Evolutionary conservation across 2,329 filamentous ascomycete genomes (phyloP).

Genomic region (Aureobasidium leucospermi): DNA sequence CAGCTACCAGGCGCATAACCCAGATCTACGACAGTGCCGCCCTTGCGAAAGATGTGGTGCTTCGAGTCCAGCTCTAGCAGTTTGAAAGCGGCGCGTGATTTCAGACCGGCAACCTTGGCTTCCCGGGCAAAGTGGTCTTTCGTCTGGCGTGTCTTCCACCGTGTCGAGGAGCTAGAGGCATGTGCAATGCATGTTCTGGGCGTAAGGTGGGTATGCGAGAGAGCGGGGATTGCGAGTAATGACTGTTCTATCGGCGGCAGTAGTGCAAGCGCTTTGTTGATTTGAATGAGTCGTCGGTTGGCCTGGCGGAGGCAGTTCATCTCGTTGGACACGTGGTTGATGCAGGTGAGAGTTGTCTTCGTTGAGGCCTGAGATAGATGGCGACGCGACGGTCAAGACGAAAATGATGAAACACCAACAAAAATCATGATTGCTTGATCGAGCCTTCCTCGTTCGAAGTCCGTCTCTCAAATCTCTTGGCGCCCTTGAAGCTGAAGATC

Average conservation of each 20-base stretch:
- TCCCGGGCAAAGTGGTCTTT: constrained; percentile 65
- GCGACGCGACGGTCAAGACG: not conserved
- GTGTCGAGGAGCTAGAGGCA: constrained; percentile 52
- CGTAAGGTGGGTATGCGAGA: not conserved
- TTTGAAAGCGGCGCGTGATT: constrained; percentile 90
- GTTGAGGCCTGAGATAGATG: not conserved
- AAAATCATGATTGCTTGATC: not conserved
- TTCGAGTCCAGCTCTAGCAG: constrained; percentile 81
- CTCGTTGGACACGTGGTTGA: not conserved
- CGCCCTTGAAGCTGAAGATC: not conserved
- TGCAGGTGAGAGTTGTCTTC: not conserved
- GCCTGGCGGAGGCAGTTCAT: constrained; percentile 7
- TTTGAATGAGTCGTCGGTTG: not conserved
- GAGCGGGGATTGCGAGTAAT: not conserved
- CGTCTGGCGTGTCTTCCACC: constrained; percentile 76
- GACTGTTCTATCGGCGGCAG: not conserved
- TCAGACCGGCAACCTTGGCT: constrained; percentile 72
- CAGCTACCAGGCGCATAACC: constrained; percentile 66
- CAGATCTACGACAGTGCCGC: constrained; percentile 84
- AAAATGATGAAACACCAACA: not conserved
- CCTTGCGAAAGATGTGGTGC: constrained; percentile 68
- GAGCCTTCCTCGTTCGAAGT: not conserved
- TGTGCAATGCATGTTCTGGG: not conserved
- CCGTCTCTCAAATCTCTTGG: not conserved
- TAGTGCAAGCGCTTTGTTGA: not conserved